phyloP scores from a whole-genome alignment of 2,329 filamentous ascomycete genomes.

The Coleophoma eucalyptorum region DNA sequence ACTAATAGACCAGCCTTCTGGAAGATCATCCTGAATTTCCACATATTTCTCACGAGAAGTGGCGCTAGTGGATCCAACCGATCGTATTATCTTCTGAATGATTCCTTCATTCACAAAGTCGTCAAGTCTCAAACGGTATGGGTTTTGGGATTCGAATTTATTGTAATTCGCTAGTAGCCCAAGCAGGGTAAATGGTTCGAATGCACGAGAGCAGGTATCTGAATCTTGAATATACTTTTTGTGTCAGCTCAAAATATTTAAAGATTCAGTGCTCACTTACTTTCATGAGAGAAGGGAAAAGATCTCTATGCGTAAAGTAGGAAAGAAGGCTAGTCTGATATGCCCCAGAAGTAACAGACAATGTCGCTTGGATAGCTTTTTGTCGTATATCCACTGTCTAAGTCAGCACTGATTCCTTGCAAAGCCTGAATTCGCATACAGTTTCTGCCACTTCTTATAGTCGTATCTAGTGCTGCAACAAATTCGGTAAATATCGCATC shows the following conservation, averaged over 20 bases:
- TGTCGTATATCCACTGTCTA: conserved; percentile 66
- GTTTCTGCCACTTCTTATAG: conserved; percentile 71
- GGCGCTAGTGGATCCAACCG: conserved; percentile 70
- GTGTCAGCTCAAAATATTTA: conserved; percentile 6
- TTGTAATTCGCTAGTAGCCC: conserved; percentile 95
- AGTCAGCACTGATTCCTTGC: conserved; percentile 20
- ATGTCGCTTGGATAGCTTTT: conserved; percentile 75
- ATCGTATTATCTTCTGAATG: conserved; percentile 77
- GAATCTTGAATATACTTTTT: conserved; percentile 75
- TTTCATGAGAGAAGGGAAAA: conserved; percentile 95
- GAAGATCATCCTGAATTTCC: conserved; percentile 82
- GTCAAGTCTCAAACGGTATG: conserved; percentile 85
- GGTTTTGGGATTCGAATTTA: conserved; percentile 98
- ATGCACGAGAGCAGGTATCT: conserved; percentile 56
- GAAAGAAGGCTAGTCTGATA: conserved; percentile 93
- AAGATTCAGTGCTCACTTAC: conserved; percentile 38
- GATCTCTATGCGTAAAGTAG: conserved; percentile 90
- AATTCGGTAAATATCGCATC: conserved; percentile 87
- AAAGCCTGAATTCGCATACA: conserved; percentile 44
- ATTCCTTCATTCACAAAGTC: conserved; percentile 92
- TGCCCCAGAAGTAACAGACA: conserved; percentile 86
- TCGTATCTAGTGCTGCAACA: conserved; percentile 75
- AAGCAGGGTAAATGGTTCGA: conserved; percentile 77
- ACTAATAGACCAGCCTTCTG: conserved; percentile 82
- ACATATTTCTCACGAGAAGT: conserved; percentile 72